Conservation (phyloP, 2,329 filamentous ascomycete genomes). For the Neonectria neomacrospora region DNA sequence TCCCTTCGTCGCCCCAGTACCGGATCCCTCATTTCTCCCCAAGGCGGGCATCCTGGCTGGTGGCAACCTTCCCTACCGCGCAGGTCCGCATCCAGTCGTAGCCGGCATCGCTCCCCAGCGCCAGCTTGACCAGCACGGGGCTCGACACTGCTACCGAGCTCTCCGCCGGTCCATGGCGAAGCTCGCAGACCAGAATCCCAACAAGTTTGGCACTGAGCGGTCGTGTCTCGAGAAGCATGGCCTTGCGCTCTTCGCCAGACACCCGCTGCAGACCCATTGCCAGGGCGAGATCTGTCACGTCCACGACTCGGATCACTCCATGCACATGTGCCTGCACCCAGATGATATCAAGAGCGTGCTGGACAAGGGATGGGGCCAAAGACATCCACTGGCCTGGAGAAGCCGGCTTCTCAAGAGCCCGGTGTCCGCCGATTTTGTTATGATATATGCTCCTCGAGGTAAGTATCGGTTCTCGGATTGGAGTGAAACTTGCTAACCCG, state of each 20-base stretch:
- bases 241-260: conserved; percentile 76
- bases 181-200: conserved; percentile 59
- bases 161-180: conserved; percentile 64
- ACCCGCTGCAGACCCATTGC: conserved; percentile 75
- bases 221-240: conserved; percentile 88
- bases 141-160: conserved; percentile 62
- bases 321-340: conserved; percentile 85
- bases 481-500: conserved; percentile 7
- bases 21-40: conserved; percentile 63
- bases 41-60: conserved; percentile 67
- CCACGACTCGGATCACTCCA: conserved; percentile 78
- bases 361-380: conserved; percentile 81
- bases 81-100: conserved; percentile 72
- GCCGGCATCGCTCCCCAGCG: conserved; percentile 84
- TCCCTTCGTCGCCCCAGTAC: conserved; percentile 69
- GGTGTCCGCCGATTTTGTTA: conserved; percentile 79
- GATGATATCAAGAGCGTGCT: conserved; percentile 79
- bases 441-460: conserved; percentile 83
- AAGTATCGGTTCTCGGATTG: conserved; percentile 34
- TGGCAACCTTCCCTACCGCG: conserved; percentile 67
- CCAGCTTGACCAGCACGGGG: conserved; percentile 76
- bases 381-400: conserved; percentile 73
- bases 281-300: conserved; percentile 86
- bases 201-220: conserved; percentile 68
- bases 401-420: conserved; percentile 71